Evolutionary conservation across 2,329 filamentous ascomycete species (phyloP), one percentile per base, ranked within the genome.

Genomic region (Gaeumannomyces tritici): DNA sequence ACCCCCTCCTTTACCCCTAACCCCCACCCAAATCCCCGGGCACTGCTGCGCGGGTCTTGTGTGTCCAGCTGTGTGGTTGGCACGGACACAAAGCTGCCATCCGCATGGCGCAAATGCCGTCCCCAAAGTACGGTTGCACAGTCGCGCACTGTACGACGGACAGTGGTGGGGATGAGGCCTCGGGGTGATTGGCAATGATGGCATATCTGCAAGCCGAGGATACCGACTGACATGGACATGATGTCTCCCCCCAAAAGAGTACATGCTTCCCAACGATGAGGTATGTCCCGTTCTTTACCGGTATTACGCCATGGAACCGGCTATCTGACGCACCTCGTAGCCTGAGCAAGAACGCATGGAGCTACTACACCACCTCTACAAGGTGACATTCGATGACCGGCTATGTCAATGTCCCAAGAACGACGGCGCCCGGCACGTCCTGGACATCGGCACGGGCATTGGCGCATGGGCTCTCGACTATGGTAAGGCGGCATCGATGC

Each of bases 381-480:
- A 64, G 31, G 29, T 70, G 54, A 70, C 70, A 1, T 66, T 70
- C n/a, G 66, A 70, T 51, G 65, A 66, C 29, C 65, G 71, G 24
- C 60, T 61, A 55, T 61, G 59, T 28, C 27, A 55, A 26, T 61
- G 59, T 33, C 59, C 59, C 59, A 61, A 61, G 42, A 61, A 61
- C n/a, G 59, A 61, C 28, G n/a, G 27, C 62, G 67, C 68, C 6
- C 67, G 67, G 21, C 64, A 68, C 13, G 70, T 70, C 24, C 65
- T 74, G 21, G 72, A 74, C 57, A 63, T 71, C 8, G 72, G 73
- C n/a, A 72, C 70, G 1, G 72, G 72, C 4, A 73, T 71, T 0
- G 72, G 72, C 7, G 65, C 69, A 47, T 74, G 72, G 73, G 69
- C 71, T 24, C 67, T 72, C 0, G 72, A 74, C 56, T 74, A 70